Evolutionary conservation across 108 stramenopile genomes (phyloP), one percentile per base, ranked within the genome.

Genomic region (Pseudonitzschia multiseries): DNA sequence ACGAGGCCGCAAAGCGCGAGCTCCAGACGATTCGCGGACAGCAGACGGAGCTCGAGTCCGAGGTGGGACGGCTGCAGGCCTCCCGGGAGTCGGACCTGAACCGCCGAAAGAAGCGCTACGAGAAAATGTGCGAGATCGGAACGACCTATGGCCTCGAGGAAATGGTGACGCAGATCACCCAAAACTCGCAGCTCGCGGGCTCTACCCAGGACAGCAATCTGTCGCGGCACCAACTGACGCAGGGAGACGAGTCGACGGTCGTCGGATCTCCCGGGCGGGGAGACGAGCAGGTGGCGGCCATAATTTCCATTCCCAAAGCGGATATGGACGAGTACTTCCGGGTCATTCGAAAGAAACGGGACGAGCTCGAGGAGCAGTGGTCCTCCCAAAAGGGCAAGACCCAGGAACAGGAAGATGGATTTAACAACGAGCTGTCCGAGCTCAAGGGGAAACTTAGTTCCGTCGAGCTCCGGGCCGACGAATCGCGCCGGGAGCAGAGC

Each of bases 311-410:
- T 44, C 73, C 86, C 1, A 41, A 75, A 65, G 80, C 87, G 21
- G 93, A 94, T 27, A 79, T 94, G 79, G 73, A 84, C 32, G 83
- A 86, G 57, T 91, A 88, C 61, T 76, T 79, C 51, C 59, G 71
- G 36, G 84, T 77, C 46, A 42, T 89, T 29, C 68, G 42, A 13
- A 75, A 79, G 13, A 89, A 90, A 57, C 65, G 82, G 65, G 32
- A 65, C 28, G 76, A 74, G 41, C 61, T 93, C 31, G 57, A 71
- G 40, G 61, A 71, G 12, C 73, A 81, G 17, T 40, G 84, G 12
- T 66, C 77, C 6, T 66, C 75, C n/a, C 68, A 89, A 14, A 82
- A 73, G 54, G 65, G 64, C 29, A 70, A 69, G 26, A 57, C 64
- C 52, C 80, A 79, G 46, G 59, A 63, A 12, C 70, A 81, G 26